phyloP scores from a whole-genome alignment of 2,329 filamentous ascomycete genomes.

The Rutstroemia sp. region DNA sequence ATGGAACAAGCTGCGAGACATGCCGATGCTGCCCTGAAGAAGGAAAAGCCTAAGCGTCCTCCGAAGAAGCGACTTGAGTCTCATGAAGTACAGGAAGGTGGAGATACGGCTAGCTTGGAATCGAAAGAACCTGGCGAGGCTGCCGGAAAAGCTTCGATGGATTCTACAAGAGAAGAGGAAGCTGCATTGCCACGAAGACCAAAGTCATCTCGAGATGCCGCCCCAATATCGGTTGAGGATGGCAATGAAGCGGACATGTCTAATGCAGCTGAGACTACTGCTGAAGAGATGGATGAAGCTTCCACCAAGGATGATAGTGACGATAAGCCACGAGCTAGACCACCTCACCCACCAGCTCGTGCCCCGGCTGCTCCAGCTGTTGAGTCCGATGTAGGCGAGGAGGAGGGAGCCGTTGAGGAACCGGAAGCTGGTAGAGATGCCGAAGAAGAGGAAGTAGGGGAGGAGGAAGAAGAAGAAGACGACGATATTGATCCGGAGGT shows the following conservation, averaged over 20 bases:
- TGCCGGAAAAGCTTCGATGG: conserved; percentile 42
- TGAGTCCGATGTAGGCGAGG: conserved; percentile 38
- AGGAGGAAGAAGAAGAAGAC: conserved; percentile 67
- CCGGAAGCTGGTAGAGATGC: conserved; percentile 37
- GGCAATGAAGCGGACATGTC: conserved; percentile 61
- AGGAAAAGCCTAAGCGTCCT: conserved; percentile 79
- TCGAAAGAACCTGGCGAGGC: conserved; percentile 42
- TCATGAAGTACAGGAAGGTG: conserved; percentile 34
- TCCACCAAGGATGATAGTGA: conserved; percentile 67
- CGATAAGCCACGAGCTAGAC: conserved; percentile 36
- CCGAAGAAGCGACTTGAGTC: conserved; percentile 58
- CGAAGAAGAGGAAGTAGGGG: conserved; percentile 53
- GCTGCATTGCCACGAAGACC: conserved; percentile 39
- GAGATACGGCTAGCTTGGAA: conserved; percentile 35
- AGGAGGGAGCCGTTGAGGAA: conserved; percentile 37
- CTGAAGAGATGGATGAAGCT: conserved; percentile 48
- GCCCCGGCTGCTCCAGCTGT: conserved; percentile 34
- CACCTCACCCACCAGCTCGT: conserved; percentile 29
- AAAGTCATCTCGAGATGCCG: conserved; percentile 42
- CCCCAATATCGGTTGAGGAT: conserved; percentile 39
- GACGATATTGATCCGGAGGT: conserved; percentile 85
- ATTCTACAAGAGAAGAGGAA: conserved; percentile 35
- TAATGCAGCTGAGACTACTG: conserved; percentile 55
- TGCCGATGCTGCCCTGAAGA: conserved; percentile 69
- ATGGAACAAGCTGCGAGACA: conserved; percentile 79